phyloP scores from a whole-genome alignment of 352 stramenopile species.

The Pythium guiyangense region DNA sequence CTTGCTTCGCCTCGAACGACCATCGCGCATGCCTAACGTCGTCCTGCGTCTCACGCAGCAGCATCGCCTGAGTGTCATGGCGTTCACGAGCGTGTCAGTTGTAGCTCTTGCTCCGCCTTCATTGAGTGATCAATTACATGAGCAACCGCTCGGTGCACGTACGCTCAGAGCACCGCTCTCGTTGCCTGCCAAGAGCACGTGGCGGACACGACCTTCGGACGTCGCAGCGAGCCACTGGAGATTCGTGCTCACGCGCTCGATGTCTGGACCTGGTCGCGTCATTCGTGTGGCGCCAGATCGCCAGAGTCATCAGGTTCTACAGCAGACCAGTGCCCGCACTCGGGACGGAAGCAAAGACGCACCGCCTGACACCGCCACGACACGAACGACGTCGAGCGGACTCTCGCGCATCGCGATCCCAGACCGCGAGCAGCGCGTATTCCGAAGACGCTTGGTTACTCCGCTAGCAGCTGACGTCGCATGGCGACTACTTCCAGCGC shows the following conservation, averaged over 20 bases:
- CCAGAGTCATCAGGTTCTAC: not conserved
- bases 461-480: not conserved
- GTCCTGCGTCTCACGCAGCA: not conserved
- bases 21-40: not conserved
- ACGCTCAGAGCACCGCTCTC: slow-evolving; percentile 35
- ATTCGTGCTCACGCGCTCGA: slow-evolving; percentile 12
- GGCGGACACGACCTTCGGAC: slow-evolving; percentile 1
- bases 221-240: slow-evolving; percentile 19
- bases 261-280: slow-evolving; percentile 9
- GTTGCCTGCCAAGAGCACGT: slow-evolving; percentile 30
- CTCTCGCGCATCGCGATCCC: slow-evolving; percentile 29
- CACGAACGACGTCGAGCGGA: slow-evolving; percentile 25
- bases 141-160: slow-evolving; percentile 4
- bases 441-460: slow-evolving; percentile 19
- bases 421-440: slow-evolving; percentile 23
- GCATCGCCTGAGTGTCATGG: not conserved
- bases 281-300: not conserved
- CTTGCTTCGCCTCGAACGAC: slow-evolving; percentile 7
- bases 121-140: not conserved
- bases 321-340: not conserved
- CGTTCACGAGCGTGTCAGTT: not conserved
- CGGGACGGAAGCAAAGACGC: not conserved
- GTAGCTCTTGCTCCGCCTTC: not conserved
- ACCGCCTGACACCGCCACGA: slow-evolving; percentile 20
- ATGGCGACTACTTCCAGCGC: no score